Percentiles rank a stretch among this genome's conserved stretches.
Evolutionary conservation across 73 alveolate species (phyloP).

Genomic region (Paramecium octaurelia): DNA sequence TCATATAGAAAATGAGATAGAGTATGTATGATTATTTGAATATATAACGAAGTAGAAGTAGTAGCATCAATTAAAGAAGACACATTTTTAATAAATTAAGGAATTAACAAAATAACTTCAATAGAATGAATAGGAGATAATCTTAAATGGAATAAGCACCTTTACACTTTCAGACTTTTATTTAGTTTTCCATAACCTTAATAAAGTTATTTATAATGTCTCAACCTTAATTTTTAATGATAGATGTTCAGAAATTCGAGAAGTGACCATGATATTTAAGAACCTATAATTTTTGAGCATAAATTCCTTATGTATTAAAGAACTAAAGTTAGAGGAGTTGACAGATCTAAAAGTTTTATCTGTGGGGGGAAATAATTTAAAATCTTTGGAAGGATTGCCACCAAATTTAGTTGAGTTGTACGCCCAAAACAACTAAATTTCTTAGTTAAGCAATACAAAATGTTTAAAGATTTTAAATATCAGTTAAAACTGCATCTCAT

Average conservation of each 20-base stretch:
- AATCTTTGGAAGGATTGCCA: background rate
- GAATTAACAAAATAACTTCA: background rate
- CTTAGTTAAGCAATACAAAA: background rate
- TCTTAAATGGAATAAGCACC: background rate
- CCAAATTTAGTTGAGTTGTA: background rate
- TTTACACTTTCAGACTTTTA: background rate
- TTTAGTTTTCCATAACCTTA: background rate
- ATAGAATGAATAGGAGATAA: background rate
- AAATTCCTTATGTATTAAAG: background rate
- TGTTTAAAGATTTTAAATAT: background rate
- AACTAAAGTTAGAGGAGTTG: background rate
- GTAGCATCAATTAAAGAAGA: background rate
- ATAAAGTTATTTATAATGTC: background rate
- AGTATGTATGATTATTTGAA: background rate
- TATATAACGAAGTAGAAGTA: slow-evolving; percentile 13
- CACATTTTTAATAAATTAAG: background rate
- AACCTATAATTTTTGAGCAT: background rate
- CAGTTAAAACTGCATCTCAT: background rate
- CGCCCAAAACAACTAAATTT: background rate
- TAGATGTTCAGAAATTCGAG: background rate
- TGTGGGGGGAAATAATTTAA: background rate
- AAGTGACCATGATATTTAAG: background rate
- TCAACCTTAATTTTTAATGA: background rate
- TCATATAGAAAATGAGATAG: slow-evolving; percentile 10
- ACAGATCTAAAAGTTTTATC: slow-evolving; percentile 7